Base-by-base conservation (phyloP, 78 protist genomes). In the Cavenderia fasciculata region DNA sequence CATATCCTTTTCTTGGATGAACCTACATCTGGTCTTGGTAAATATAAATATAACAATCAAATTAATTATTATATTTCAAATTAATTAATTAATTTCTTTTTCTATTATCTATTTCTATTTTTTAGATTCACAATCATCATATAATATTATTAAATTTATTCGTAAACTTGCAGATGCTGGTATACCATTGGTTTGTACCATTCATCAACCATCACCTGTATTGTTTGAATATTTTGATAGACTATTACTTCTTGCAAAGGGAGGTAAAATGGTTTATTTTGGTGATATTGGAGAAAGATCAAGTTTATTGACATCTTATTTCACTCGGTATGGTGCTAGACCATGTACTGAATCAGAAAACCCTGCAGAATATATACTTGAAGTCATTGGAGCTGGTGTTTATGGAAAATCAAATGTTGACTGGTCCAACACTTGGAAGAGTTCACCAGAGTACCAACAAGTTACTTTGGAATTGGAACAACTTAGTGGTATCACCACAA, bases 351-450 rank as follows among this genome's bases (percentile, higher is more conserved):
- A 84, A 16, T 36, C 29, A 23, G 94, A 87, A 49, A 91, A 91
- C 65, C 94, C 94, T 23, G 94, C 94, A 11, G 94, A 91, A 38
- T 91, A 86, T 21, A 91, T 91, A 4, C 25, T 91, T 4, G 89
- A 91, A 49, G 86, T 61, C 12, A 91, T 87, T 54, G 94, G 94
- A 59, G 94, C 94, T 5, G 94, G 94, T 65, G 86, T 87, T 19
- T 38, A 56, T 52, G 85, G 87, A 19, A 73, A 75, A 19, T 36
- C 78, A 5, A 46, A 75, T 59, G 79, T 77, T 31, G 71, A 87
- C 23, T 87, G 94, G 94, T 78, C 85, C 52, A 33, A 31, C 7
- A 61, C 76, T 14, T 87, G 94, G 94, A 70, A 56, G 29, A 8
- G 33, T 27, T 86, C 92, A 25, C 56, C 69, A 43, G 85, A 86